Percentiles rank a stretch among this genome's conserved stretches.
Conservation (phyloP, 495 filamentous ascomycete species). For the Neurospora discreta region DNA sequence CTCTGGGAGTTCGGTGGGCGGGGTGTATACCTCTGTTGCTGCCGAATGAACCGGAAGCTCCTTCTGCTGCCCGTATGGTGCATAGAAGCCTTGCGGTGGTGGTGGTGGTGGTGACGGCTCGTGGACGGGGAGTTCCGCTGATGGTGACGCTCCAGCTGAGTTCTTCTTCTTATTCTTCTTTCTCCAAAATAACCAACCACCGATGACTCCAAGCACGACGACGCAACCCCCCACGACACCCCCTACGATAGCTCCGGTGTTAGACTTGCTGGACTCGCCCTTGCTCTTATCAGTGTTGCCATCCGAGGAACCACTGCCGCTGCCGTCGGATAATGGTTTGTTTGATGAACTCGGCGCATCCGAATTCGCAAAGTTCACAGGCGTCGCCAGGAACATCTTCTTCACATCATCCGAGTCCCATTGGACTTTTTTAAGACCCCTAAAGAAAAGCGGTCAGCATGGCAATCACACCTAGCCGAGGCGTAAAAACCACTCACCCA, state of each 20-base stretch:
- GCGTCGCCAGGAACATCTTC: not conserved
- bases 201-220: not conserved
- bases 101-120: not conserved
- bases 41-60: not conserved
- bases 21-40: not conserved
- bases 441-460: not conserved
- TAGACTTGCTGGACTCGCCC: not conserved
- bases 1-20: not conserved
- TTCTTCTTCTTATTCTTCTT: not conserved
- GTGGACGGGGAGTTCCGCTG: not conserved
- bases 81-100: not conserved
- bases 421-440: not conserved
- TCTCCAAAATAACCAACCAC: not conserved
- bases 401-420: not conserved
- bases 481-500: not conserved
- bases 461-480: not conserved
- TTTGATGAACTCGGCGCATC: not conserved
- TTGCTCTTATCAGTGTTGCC: not conserved
- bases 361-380: not conserved
- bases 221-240: not conserved
- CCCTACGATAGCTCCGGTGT: not conserved
- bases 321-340: not conserved
- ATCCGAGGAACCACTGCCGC: not conserved
- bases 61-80: not conserved
- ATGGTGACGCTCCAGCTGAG: not conserved